Evolutionary conservation across 2,329 filamentous ascomycete genomes (phyloP), one percentile per base, ranked within the genome.

Genomic region (Drechslerella stenobrocha): DNA sequence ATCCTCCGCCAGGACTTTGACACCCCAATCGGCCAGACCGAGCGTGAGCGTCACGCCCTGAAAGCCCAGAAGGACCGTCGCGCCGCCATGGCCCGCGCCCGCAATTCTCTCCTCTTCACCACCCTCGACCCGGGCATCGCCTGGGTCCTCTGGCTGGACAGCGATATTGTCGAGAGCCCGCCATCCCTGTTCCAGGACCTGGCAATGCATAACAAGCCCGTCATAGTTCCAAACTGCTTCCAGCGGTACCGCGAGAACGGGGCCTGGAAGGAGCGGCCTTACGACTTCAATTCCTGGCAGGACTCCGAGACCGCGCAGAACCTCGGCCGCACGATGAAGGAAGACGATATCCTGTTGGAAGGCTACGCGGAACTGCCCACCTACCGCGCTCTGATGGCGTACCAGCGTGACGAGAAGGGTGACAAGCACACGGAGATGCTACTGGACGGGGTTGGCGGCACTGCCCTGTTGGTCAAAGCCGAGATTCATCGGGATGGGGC

Each of bases 231-330:
- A 52, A 98, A 98, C 76, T 97, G 92, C 80, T 96, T 88, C 81
- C 93, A 98, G 78, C 82, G 87, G 70, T 97, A 84, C 78, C 83
- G 82, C 46, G 87, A 96, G 70, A 73, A 80, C 0, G 82, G 87
- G 11, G 86, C 83, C 52, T 86, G 87, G 74, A 81, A 84, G 70
- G 83, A 84, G 74, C 84, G 93, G 2, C 85, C 91, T 0, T 98
- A 98, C 76, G 93, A 98, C 78, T 97, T 87, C 81, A 98, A 98
- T 79, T 95, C 88, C 76, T 98, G 93, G 93, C 85, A 92, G 74
- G 93, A 98, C 75, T 95, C 89, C 75, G 82, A 86, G 0, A 86
- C 82, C 1, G 92, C 93, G 0, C 82, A 87, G 74, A 82, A 87
- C 32, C 79, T 98, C 70, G 91, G 83, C 1, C 79, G 82, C 8